Base-by-base conservation (phyloP, 495 filamentous ascomycete genomes). In the Aspergillus wentii region DNA sequence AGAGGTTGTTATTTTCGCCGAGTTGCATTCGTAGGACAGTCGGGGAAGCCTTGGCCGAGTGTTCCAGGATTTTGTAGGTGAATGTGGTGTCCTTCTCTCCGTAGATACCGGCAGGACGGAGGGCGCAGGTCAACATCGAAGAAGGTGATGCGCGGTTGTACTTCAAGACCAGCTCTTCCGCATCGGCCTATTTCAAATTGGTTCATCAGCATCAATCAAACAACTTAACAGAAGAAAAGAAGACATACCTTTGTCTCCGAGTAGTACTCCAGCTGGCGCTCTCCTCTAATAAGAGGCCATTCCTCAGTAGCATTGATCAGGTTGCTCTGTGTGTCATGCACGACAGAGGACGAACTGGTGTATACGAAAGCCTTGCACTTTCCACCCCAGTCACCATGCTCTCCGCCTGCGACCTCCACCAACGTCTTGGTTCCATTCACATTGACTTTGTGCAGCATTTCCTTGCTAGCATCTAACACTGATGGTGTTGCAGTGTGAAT, bases 401-500 rank as follows among this genome's bases (percentile, higher is more conserved):
- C 73, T 50, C 84, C 74, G 44, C 79, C 77, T 35, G 84, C 83
- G 10, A 83, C 85, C 37, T 88, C 77, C 30, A 99, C 62, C 14
- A 97, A 67, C 14, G 71, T 83, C 46, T 76, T 79, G 0, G 91
- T 96, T 13, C 92, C 92, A 15, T 86, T 84, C 1, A 99, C 87
- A 61, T 97, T 99, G 44, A 99, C 92, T 66, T 86, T 89, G 44
- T 52, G 52, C 42, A 71, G 47, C 32, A 71, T 39, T 17, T 54
- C 42, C 41, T 70, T 68, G 29, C 60, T 66, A 2, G 54, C 58
- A 6, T 80, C 82, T 14, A 66, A 35, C 4, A 77, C 69, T 4
- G 76, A 65, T 2, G 87, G 86, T 4, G 83, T 85, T n/a, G 91
- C 94, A 8, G 92, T 97, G 64, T 99, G 89, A 45, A 97, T 92